Conservation (phyloP, 495 filamentous ascomycete genomes). For the Tuber aestivum region DNA sequence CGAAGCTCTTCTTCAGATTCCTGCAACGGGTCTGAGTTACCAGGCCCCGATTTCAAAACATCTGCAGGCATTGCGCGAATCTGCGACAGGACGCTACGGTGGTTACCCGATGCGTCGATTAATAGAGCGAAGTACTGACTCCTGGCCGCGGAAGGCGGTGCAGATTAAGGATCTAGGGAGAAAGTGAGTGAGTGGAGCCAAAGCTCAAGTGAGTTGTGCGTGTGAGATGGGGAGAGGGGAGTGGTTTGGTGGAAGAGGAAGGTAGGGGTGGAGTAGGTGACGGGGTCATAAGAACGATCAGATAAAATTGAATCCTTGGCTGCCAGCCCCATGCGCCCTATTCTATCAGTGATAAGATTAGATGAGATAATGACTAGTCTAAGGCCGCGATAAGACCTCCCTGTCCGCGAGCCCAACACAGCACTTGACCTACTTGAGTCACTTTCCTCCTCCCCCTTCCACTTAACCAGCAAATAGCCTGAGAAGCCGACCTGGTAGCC, state of each 20-base stretch:
- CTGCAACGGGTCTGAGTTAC: neutral
- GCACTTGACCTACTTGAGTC: neutral
- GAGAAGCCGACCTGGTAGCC: neutral
- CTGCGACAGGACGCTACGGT: neutral
- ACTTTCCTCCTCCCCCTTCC: neutral
- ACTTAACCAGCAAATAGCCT: neutral
- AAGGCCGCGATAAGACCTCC: neutral
- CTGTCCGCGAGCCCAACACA: neutral
- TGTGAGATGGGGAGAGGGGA: neutral
- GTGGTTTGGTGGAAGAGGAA: neutral
- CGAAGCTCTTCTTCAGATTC: constrained; percentile 42
- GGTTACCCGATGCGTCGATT: neutral
- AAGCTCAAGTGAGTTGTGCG: neutral
- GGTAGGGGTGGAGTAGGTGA: neutral
- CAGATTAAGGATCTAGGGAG: neutral
- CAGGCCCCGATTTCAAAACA: neutral
- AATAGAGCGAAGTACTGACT: neutral
- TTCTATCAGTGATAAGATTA: neutral
- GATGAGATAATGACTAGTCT: neutral
- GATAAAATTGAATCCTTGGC: neutral
- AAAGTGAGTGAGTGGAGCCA: neutral
- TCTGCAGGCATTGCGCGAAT: constrained; percentile 2
- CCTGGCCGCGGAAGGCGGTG: neutral
- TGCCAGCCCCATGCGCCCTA: neutral
- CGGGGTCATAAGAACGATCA: neutral